Percentiles rank a stretch among this genome's conserved stretches.
These are phyloP conservation scores for Chaetomidium leptoderma DNA, from an alignment of 495 filamentous ascomycete genomes.

Conservation along the genomic window DNA sequence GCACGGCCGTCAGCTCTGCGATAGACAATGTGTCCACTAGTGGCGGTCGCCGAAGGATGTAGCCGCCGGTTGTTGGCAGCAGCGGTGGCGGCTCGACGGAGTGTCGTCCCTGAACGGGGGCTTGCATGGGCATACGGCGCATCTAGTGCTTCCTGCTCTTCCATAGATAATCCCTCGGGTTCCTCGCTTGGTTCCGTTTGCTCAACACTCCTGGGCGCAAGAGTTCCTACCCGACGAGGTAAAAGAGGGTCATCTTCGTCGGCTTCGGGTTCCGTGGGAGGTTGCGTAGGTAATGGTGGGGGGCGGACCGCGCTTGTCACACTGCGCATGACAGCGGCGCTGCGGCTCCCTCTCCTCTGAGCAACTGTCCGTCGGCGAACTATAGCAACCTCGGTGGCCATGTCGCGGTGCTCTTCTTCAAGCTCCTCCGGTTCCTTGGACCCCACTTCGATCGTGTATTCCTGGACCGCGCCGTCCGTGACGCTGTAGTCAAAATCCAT, in stretches of 20 bases:
- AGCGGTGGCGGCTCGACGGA: constrained; percentile 74
- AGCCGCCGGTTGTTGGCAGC: constrained; percentile 64
- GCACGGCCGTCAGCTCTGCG: constrained; percentile 59
- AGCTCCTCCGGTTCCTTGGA: constrained; percentile 63
- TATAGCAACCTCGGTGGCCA: constrained; percentile 78
- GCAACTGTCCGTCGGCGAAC: constrained; percentile 70
- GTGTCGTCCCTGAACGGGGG: constrained; percentile 69
- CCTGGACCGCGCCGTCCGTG: constrained; percentile 49
- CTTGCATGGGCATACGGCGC: constrained; percentile 73
- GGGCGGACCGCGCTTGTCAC: constrained; percentile 27
- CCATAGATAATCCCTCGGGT: constrained; percentile 35
- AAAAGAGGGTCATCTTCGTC: constrained; percentile 42
- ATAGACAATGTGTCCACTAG: constrained; percentile 43
- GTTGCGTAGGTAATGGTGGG: constrained; percentile 26
- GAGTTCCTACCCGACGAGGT: constrained; percentile 36
- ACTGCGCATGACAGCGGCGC: constrained; percentile 35
- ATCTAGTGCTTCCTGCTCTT: constrained; percentile 58
- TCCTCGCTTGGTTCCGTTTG: constrained; percentile 25
- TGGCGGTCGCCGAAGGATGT: constrained; percentile 45
- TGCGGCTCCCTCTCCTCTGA: constrained; percentile 45
- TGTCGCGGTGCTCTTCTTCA: constrained; percentile 68
- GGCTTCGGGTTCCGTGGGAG: constrained; percentile 23
- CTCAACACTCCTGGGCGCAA: constrained; percentile 17
- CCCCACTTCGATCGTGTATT: constrained; percentile 71
- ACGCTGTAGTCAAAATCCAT: constrained; percentile 67